phyloP scores from a whole-genome alignment of 169 alveolate genomes.

The Babesia microti region DNA sequence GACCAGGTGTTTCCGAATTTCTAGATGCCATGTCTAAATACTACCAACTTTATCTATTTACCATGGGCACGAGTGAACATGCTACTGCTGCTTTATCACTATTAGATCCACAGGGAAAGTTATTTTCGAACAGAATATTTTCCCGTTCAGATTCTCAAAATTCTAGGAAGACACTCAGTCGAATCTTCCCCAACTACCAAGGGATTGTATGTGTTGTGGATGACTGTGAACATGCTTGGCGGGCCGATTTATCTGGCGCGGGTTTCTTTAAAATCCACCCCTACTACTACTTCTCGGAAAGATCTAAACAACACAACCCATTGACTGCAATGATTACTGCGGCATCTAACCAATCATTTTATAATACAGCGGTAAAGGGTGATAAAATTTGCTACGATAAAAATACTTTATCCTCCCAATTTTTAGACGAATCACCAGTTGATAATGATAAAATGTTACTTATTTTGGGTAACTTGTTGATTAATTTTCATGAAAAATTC shows the following conservation, averaged over 20 bases:
- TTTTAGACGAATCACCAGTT: conserved; percentile 4
- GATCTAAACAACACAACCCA: conserved; percentile 1
- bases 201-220: conserved; percentile 18
- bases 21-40: conserved; percentile 33
- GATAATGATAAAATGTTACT: background rate
- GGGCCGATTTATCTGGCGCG: conserved; percentile 3
- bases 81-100: conserved; percentile 60
- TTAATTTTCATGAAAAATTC: too few relatives aligned
- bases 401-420: conserved; percentile 16
- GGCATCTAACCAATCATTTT: too few relatives aligned
- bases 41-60: conserved; percentile 60
- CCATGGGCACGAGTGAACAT: conserved; percentile 71
- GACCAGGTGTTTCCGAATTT: conserved; percentile 72
- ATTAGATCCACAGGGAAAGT: conserved; percentile 54
- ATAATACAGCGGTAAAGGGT: conserved; percentile 39
- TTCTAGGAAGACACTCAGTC: conserved; percentile 23
- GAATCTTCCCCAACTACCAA: conserved; percentile 37
- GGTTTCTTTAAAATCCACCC: conserved; percentile 37
- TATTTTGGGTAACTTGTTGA: too few relatives aligned
- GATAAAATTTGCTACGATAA: conserved; percentile 28
- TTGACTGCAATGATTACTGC: conserved; percentile 10
- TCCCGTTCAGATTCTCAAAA: conserved; percentile 45
- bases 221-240: conserved; percentile 39
- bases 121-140: conserved; percentile 48
- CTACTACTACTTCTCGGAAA: conserved; percentile 31